Base-by-base conservation (phyloP, 148 eudicot genomes). In the Fallopia convolvulus region DNA sequence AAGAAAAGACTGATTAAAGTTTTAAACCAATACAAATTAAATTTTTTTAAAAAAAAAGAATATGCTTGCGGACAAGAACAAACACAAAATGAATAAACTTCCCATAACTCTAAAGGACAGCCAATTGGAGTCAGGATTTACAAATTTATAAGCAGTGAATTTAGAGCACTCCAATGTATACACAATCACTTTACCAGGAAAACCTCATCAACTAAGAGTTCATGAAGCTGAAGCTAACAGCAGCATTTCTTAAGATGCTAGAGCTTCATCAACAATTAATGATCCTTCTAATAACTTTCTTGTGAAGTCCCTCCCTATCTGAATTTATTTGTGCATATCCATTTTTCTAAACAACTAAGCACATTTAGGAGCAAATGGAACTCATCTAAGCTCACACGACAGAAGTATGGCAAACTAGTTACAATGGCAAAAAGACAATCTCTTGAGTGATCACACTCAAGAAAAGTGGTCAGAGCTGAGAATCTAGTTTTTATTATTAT, bases 181-280 rank as follows among this genome's bases (percentile, higher is more conserved):
- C 17, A 61, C 26, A 12, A 46, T 14, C 46, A 65, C 10, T 15
- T 36, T 36, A 68, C 39, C 44, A 68, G 46, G 72, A 68, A 68
- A 14, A 8, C 65, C 41, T 33, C 72, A 68, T 39, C 72, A 68
- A 14, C 72, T 36, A 61, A 61, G 72, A 32, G 72, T 39, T 68
- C 32, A 0, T 12, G 30, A 58, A 58, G 65, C 26, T 23, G 12
- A 6, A 44, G 47, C 47, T 18, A 55, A 58, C 21, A 58, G 8
- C 21, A 58, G 12, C 65, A 58, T 58, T 23, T 58, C 65, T 58
- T 23, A 5, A 20, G 9, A 58, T 58, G 65, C 65, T 58, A 58
- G 32, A 58, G 30, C 8, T 44, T 44, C 47, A 14, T 15, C 17
- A 30, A 30, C 70, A n/a, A 58, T 65, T 2, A 14, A 52, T 15